Evolutionary conservation across 352 stramenopile species (phyloP).

Genomic region (Phytophthora boehmeriae): DNA sequence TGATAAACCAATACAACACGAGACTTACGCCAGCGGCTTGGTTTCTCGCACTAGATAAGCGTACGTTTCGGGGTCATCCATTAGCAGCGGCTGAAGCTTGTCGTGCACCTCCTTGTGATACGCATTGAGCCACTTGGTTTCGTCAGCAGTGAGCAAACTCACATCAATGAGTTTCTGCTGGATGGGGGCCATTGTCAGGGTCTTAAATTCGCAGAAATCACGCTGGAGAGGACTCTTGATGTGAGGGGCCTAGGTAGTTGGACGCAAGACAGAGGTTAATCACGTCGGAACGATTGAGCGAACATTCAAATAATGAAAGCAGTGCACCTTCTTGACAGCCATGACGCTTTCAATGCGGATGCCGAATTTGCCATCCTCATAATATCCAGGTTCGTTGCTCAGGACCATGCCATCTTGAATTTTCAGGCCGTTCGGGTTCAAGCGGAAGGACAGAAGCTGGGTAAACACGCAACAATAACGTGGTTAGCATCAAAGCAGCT

Average conservation of each 20-base stretch:
- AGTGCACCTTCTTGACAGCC: conserved; percentile 90
- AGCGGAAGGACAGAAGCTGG: conserved; percentile 82
- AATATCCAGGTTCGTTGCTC: conserved; percentile 99
- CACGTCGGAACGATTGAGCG: not conserved
- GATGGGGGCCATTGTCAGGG: conserved; percentile 98
- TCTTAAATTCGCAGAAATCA: conserved; percentile 96
- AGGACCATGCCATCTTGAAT: conserved; percentile 97
- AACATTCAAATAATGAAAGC: not conserved
- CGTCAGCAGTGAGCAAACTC: conserved; percentile 87
- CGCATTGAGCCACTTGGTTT: conserved; percentile 96
- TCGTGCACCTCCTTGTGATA: conserved; percentile 93
- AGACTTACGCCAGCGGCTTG: conserved; percentile 42
- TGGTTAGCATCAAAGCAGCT: too few relatives aligned
- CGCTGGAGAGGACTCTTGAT: conserved; percentile 73
- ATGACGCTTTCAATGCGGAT: conserved; percentile 99
- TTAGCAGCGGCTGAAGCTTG: conserved; percentile 91
- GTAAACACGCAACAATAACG: not conserved
- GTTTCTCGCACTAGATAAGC: conserved; percentile 84
- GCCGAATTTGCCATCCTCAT: conserved; percentile 97
- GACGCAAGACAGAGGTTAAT: not conserved
- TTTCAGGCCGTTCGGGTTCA: conserved; percentile 81
- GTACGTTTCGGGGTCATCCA: conserved; percentile 62
- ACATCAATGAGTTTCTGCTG: conserved; percentile 97
- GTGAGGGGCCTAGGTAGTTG: conserved; percentile 40
- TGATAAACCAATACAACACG: conserved; percentile 5